Evolutionary conservation across 352 stramenopile genomes (phyloP).

Genomic region (Globisporangium parvum): DNA sequence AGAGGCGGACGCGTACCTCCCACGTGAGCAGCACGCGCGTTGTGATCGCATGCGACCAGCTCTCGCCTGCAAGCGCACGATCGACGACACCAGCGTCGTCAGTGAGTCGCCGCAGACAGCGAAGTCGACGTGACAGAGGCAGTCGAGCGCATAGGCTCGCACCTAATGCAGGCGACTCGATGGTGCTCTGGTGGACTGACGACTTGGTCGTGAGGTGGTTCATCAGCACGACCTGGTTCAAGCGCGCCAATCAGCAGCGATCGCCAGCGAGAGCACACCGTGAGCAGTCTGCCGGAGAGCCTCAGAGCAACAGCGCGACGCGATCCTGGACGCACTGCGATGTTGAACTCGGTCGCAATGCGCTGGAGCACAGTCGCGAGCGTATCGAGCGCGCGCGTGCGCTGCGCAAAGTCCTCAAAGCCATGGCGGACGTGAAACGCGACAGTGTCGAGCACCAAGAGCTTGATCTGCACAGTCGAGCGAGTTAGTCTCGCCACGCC

Average conservation of each 20-base stretch:
- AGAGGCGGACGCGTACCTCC: constrained; percentile 35
- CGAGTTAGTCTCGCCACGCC: background rate
- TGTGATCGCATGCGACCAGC: constrained; percentile 58
- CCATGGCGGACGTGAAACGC: constrained; percentile 92
- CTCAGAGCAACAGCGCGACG: no score
- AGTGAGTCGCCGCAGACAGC: no score
- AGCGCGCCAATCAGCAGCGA: no score
- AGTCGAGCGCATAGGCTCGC: no score
- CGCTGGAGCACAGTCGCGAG: constrained; percentile 66
- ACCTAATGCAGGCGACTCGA: constrained; percentile 28
- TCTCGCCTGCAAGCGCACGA: constrained; percentile 36
- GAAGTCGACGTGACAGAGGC: no score
- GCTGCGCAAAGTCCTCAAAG: constrained; percentile 66
- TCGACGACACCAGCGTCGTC: background rate
- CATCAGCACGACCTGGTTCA: constrained; percentile 42
- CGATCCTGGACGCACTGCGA: constrained; percentile 37
- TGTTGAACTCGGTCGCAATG: constrained; percentile 44
- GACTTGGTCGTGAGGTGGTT: constrained; percentile 74
- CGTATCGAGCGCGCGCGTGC: constrained; percentile 59
- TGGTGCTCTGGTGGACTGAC: constrained; percentile 6
- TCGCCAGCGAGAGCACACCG: background rate
- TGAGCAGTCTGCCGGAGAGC: background rate
- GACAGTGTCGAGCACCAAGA: constrained; percentile 91
- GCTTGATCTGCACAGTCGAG: constrained; percentile 42
- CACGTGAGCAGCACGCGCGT: constrained; percentile 60